Evolutionary conservation across 75 land plant species (phyloP).

Genomic region (Pinus taeda): DNA sequence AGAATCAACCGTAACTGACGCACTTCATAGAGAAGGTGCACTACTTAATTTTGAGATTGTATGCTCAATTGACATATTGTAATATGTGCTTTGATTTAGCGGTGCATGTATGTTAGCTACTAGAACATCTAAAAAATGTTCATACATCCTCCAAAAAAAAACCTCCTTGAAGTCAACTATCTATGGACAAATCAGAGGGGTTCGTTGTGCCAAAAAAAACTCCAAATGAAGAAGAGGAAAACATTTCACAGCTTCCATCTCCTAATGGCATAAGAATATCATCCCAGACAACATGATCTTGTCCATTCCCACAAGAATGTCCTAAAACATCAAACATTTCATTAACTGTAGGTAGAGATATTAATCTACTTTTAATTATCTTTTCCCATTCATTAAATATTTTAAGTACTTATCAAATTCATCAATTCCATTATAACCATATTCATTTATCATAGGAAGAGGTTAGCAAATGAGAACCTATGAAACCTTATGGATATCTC

Average conservation of each 20-base stretch:
- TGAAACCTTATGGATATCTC: neutral
- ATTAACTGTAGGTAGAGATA: constrained; percentile 18
- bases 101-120: constrained; percentile 31
- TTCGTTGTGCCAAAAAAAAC: neutral
- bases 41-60: constrained; percentile 32
- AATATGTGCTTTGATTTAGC: constrained; percentile 31
- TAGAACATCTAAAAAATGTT: constrained; percentile 68
- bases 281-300: constrained; percentile 16
- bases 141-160: constrained; percentile 17
- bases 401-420: constrained; percentile 8
- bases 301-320: constrained; percentile 16
- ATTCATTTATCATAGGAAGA: neutral
- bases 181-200: constrained; percentile 8
- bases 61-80: constrained; percentile 30
- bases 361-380: neutral
- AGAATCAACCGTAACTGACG: constrained; percentile 17
- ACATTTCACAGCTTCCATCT: neutral
- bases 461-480: neutral
- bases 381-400: constrained; percentile 11
- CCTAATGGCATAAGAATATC: neutral
- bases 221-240: constrained; percentile 7
- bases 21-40: constrained; percentile 10
- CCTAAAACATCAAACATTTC: constrained; percentile 51
- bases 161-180: constrained; percentile 12
- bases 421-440: neutral